These are phyloP conservation scores for Prunus salicina DNA, from an alignment of 306 rosid species.

Conservation along the genomic window DNA sequence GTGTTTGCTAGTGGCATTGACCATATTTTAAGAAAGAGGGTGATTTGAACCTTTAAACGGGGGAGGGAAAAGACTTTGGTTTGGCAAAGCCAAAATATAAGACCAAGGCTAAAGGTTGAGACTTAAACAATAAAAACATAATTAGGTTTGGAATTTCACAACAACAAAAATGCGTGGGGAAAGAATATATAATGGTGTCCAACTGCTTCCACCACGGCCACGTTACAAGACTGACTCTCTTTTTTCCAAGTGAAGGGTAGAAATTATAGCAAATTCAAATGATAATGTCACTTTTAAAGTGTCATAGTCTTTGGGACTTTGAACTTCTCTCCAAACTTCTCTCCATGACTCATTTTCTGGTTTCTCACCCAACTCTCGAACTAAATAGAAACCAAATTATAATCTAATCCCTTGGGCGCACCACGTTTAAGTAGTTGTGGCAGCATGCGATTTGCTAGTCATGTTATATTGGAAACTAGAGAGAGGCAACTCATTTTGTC, in stretches of 20 bases:
- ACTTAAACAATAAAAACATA: not conserved
- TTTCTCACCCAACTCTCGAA: constrained; percentile 20
- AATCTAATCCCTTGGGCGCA: not conserved
- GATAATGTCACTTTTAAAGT: constrained; percentile 7
- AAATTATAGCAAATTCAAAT: not conserved
- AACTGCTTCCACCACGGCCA: constrained; percentile 34
- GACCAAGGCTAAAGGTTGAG: not conserved
- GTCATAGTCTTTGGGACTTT: constrained; percentile 6
- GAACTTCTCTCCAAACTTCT: not conserved
- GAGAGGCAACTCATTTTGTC: not conserved
- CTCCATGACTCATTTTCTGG: constrained; percentile 11
- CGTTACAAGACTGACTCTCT: constrained; percentile 27
- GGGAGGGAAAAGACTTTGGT: not conserved
- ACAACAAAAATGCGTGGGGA: not conserved
- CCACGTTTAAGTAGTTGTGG: constrained; percentile 30
- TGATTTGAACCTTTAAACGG: not conserved
- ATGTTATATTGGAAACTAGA: not conserved
- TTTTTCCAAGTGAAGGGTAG: constrained; percentile 22
- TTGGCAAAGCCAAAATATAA: not conserved
- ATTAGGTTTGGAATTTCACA: not conserved
- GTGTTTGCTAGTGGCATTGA: not conserved
- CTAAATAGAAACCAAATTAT: not conserved
- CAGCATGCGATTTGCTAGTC: constrained; percentile 13
- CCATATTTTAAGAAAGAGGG: not conserved
- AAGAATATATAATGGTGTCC: not conserved